These are phyloP conservation scores for Hemerocallis citrina DNA, from an alignment of 106 monocot species.

Conservation along the genomic window DNA sequence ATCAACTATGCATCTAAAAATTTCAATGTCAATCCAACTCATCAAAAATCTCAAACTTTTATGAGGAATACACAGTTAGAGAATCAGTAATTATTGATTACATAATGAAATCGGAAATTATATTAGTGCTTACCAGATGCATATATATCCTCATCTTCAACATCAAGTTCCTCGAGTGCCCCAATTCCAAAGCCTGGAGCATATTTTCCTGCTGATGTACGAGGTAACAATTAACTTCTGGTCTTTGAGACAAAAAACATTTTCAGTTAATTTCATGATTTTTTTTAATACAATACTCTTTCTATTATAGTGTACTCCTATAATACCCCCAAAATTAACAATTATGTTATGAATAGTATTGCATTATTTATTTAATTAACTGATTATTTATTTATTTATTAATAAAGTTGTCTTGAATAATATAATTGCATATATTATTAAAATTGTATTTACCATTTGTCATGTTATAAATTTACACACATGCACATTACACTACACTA, in stretches of 20 bases:
- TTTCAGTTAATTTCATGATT: background rate
- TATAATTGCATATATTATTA: too few species aligned
- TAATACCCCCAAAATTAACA: too few species aligned
- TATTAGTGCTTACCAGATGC: conserved; percentile 39
- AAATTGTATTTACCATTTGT: too few species aligned
- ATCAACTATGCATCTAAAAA: background rate
- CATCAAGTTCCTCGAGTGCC: conserved; percentile 89
- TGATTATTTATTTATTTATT: too few species aligned
- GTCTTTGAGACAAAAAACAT: too few species aligned
- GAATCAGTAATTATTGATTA: background rate
- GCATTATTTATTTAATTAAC: too few species aligned
- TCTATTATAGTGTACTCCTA: too few species aligned
- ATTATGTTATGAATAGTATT: too few species aligned
- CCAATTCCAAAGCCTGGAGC: conserved; percentile 99
- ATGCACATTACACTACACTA: too few species aligned
- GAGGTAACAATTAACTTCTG: conserved; percentile 12
- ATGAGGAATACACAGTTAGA: background rate
- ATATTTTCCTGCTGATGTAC: conserved; percentile 82
- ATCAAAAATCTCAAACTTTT: background rate
- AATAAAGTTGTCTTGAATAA: too few species aligned
- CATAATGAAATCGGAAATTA: background rate
- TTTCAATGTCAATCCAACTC: background rate
- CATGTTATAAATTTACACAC: too few species aligned
- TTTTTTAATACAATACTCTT: too few species aligned
- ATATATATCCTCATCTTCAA: conserved; percentile 99